Conservation (phyloP, 805 yeast genomes). For the Alloascoidea africana region DNA sequence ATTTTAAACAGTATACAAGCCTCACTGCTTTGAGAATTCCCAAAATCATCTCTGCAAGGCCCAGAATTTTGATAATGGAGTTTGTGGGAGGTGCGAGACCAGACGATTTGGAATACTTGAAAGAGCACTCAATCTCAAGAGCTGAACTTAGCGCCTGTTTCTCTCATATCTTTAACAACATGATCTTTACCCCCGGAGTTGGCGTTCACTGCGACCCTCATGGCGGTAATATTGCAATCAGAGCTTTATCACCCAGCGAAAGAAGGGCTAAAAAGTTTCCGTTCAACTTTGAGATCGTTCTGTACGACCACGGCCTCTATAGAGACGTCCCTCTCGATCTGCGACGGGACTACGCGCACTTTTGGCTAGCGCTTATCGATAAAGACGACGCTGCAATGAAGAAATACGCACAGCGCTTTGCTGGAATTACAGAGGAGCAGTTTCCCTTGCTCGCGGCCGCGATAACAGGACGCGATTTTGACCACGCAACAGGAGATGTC, state of each 20-base stretch:
- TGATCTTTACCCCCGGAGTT: conserved; percentile 89
- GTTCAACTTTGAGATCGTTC: conserved; percentile 79
- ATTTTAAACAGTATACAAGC: conserved; percentile 39
- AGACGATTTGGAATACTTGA: conserved; percentile 58
- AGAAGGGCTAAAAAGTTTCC: conserved; percentile 6
- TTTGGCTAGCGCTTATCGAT: conserved; percentile 84
- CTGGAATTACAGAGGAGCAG: conserved; percentile 61
- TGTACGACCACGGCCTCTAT: conserved; percentile 92
- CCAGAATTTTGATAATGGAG: conserved; percentile 78
- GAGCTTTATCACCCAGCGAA: conserved; percentile 20
- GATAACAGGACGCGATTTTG: conserved; percentile 84
- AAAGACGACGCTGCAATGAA: conserved; percentile 52
- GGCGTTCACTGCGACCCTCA: conserved; percentile 97
- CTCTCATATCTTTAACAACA: conserved; percentile 80
- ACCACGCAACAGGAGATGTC: conserved; percentile 44
- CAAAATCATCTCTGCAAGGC: conserved; percentile 43
- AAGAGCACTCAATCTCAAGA: conserved; percentile 47
- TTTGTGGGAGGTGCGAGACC: conserved; percentile 68
- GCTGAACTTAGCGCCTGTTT: conserved; percentile 73
- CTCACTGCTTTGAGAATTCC: conserved; percentile 77
- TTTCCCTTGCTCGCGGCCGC: conserved; percentile 85
- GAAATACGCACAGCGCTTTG: conserved; percentile 60
- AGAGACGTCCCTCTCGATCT: conserved; percentile 65
- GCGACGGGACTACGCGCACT: conserved; percentile 73
- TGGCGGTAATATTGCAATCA: conserved; percentile 88